Evolutionary conservation across 2,329 filamentous ascomycete genomes (phyloP), one percentile per base, ranked within the genome.

Genomic region (Aspergillus tubingensis): DNA sequence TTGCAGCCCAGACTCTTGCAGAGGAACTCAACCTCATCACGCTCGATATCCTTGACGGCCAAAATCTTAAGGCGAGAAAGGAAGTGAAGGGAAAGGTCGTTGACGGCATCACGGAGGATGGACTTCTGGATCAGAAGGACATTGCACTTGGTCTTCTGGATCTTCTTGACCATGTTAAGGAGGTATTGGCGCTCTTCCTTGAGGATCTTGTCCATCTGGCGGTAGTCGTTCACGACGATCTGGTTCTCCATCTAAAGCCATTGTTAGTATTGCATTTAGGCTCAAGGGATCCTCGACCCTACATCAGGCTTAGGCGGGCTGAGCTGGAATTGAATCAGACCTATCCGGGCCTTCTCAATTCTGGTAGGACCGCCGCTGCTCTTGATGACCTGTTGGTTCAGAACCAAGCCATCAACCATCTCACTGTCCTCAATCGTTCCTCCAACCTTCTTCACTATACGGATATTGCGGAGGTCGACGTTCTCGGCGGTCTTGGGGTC

Each of bases 61-160:
- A 98, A 84, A 69, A 99, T 99, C 79, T 94, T 94, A 65, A 98
- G 89, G 79, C 97, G 96, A 72, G 95, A 92, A 66, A 99, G 85
- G 85, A 99, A 99, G 81, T 99, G 95, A 66, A 99, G 86, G 64
- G 92, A 96, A 60, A 99, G 85, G 71, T 99, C 95, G 82, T 99
- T 99, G 77, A 99, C 93, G 38, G 95, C 95, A 73, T 99, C 95
- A 70, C 95, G 89, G 61, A 99, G 87, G 70, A 99, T 99, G 13
- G 94, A 98, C 82, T 99, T 99, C 76, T 99, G 95, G 70, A 99
- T 98, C 68, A 99, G 84, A 48, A 98, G 88, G 47, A 99, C 95
- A 72, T 99, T 99, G 82, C 95, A 99, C 84, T 98, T 99, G 68
- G 95, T 93, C 85, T 98, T 99, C 83, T 98, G 97, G 80, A 99